These are phyloP conservation scores for Malassezia psittaci DNA, from an alignment of 1,284 basidiomycete species.

Conservation along the genomic window DNA sequence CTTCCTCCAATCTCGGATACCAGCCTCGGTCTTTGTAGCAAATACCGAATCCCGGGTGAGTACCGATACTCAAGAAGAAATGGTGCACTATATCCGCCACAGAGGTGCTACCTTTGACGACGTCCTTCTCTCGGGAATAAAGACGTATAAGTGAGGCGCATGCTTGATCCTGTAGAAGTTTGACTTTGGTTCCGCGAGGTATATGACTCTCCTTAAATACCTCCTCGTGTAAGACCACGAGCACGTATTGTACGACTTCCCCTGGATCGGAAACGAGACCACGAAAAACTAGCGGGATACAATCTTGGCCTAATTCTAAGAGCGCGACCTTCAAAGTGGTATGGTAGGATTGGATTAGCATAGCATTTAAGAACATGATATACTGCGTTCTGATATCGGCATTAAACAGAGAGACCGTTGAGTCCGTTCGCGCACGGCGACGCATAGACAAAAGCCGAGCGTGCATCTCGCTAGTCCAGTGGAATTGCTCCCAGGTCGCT, in stretches of 20 bases:
- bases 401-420: constrained; percentile 20
- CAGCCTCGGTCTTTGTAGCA: constrained; percentile 83
- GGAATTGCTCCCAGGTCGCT: constrained; percentile 34
- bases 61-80: constrained; percentile 76
- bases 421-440: not conserved
- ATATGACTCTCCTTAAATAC: constrained; percentile 31
- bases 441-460: constrained; percentile 32
- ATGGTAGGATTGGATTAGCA: constrained; percentile 30
- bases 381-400: constrained; percentile 41
- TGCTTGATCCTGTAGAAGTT: constrained; percentile 34
- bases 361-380: constrained; percentile 34
- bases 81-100: constrained; percentile 73
- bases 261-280: constrained; percentile 31
- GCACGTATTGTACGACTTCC: constrained; percentile 28
- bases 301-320: constrained; percentile 27
- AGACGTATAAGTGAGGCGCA: constrained; percentile 31
- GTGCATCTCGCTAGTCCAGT: constrained; percentile 31
- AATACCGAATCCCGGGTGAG: constrained; percentile 68
- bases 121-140: constrained; percentile 31
- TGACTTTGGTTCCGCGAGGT: constrained; percentile 29
- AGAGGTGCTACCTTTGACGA: constrained; percentile 20
- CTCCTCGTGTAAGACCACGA: constrained; percentile 34
- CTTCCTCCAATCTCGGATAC: constrained; percentile 58
- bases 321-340: constrained; percentile 21
- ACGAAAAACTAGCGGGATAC: constrained; percentile 20